phyloP scores from a whole-genome alignment of 352 stramenopile species.

The Pythium oligandrum region DNA sequence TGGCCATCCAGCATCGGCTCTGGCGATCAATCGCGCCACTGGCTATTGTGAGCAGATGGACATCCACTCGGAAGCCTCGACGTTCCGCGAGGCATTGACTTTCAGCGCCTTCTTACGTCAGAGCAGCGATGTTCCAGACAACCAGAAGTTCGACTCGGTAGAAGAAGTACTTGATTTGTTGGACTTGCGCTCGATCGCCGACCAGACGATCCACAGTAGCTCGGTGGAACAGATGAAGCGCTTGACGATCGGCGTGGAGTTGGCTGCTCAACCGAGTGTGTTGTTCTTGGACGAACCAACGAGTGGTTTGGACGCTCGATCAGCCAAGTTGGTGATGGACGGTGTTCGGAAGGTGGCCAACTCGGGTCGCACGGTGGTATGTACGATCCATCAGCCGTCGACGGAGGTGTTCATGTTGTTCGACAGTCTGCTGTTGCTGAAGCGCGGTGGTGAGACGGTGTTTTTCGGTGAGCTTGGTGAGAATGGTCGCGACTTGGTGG shows the following conservation, averaged over 20 bases:
- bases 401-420: no score
- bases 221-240: slow-evolving; percentile 44
- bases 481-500: no score
- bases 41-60: slow-evolving; percentile 24
- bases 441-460: slow-evolving; percentile 54
- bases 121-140: slow-evolving; percentile 14
- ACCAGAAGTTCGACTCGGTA: slow-evolving; percentile 6
- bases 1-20: no score
- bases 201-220: no score
- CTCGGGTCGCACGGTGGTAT: slow-evolving; percentile 14
- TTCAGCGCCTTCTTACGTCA: slow-evolving; percentile 55
- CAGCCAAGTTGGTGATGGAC: slow-evolving; percentile 63
- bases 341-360: slow-evolving; percentile 7
- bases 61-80: slow-evolving; percentile 19
- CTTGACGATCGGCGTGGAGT: slow-evolving; percentile 38
- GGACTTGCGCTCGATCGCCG: slow-evolving; percentile 9
- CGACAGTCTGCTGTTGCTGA: slow-evolving; percentile 12
- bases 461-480: no score
- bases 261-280: slow-evolving; percentile 35
- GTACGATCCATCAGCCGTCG: slow-evolving; percentile 16
- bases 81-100: slow-evolving; percentile 15
- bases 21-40: neutral
- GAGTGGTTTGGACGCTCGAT: slow-evolving; percentile 45
- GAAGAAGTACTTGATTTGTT: neutral
- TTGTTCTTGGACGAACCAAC: no score